Base-by-base conservation (phyloP, 1,284 basidiomycete species). In the Cutaneotrichosporon spelunceum region DNA sequence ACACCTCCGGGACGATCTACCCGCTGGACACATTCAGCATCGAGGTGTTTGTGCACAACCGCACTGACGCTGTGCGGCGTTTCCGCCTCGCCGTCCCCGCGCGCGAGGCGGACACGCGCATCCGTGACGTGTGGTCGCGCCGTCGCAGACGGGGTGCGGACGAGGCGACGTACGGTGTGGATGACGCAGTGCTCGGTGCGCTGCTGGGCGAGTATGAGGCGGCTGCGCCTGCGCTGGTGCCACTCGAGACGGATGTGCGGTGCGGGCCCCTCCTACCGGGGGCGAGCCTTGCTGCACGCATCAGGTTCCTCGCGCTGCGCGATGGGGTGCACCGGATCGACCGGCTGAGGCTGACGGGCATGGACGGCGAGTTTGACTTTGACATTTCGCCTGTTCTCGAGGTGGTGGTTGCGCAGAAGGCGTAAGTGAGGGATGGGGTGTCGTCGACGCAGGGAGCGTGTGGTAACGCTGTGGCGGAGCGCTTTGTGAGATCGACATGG, bases 21-120 rank as follows among this genome's bases (percentile, higher is more conserved):
- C 86, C 88, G 4, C 80, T 89, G 36, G 86, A 91, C 66, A 82
- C 84, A 54, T 94, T 94, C 75, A 87, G 85, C 45, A 77, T 93
- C 66, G 91, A 94, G 68, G 87, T 93, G 6, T 93, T 93, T 70
- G 89, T 93, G 55, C 91, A 89, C 73, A 94, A 93, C 72, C 87
- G 87, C 74, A 88, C 86, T n/a, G 82, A 85, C 54, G 86, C 87
- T 82, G 86, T 87, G 55, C 81, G 89, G 62, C 77, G 90, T 62
- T 90, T 93, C 69, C 88, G 91, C 74, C 82, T 93, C 27, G 85
- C 83, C 24, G 87, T 85, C 72, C 88, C 88, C 1, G 82, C 78
- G 81, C 76, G 82, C 65, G 82, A 82, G 45, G 77, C 77, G 33
- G 79, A 80, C 23, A 59, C 52, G 19, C 60, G 63, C 10, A 59